These are phyloP conservation scores for Suhomyces prunicola DNA, from an alignment of 805 yeast species.

Conservation along the genomic window DNA sequence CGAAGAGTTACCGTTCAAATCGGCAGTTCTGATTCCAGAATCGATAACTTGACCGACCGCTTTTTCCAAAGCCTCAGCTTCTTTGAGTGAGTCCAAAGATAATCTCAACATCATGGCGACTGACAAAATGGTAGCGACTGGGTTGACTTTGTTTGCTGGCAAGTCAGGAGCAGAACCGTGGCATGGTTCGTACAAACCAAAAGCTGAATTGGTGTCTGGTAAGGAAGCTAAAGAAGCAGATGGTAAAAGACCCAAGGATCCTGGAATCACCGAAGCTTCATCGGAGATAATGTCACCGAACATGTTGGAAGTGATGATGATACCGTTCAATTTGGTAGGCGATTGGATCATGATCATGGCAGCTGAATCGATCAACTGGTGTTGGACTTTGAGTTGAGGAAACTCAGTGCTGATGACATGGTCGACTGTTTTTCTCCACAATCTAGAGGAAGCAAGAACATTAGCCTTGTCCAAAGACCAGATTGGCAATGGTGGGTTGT, in stretches of 20 bases:
- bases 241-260: conserved; percentile 92
- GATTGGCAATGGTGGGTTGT: conserved; percentile 88
- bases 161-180: conserved; percentile 99
- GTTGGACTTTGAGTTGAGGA: conserved; percentile 83
- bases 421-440: conserved; percentile 94
- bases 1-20: conserved; percentile 77
- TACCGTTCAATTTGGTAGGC: conserved; percentile 90
- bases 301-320: conserved; percentile 91
- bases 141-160: conserved; percentile 83
- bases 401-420: conserved; percentile 82
- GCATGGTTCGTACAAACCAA: conserved; percentile 97
- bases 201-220: conserved; percentile 91
- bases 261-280: conserved; percentile 97
- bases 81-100: conserved; percentile 76
- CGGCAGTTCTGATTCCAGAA: conserved; percentile 85
- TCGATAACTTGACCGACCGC: conserved; percentile 86
- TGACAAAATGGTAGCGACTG: conserved; percentile 90
- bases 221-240: conserved; percentile 96
- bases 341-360: conserved; percentile 95
- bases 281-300: conserved; percentile 98
- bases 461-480: conserved; percentile 98
- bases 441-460: conserved; percentile 90
- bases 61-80: conserved; percentile 82
- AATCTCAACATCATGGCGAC: conserved; percentile 97
- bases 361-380: conserved; percentile 97